Percentiles rank a stretch among this genome's conserved stretches.
phyloP scores from a whole-genome alignment of 2,329 filamentous ascomycete species.

The Sporothrix inflata region DNA sequence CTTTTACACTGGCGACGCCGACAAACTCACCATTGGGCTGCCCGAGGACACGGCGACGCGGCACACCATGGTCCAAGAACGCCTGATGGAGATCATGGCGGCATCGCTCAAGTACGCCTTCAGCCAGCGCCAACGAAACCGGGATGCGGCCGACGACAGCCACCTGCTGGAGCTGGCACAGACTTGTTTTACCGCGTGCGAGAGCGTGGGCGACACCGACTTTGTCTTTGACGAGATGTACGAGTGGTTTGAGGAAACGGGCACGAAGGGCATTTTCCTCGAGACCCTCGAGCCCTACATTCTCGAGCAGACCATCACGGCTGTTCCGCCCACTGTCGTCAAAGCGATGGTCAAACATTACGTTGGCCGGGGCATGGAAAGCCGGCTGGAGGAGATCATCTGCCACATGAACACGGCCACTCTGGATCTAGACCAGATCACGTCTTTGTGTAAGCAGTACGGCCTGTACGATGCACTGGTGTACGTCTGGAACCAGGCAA shows the following conservation, averaged over 20 bases:
- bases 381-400: slow-evolving; percentile 87
- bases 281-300: slow-evolving; percentile 89
- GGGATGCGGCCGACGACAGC: slow-evolving; percentile 51
- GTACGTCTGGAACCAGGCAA: slow-evolving; percentile 93
- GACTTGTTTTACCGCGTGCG: slow-evolving; percentile 81
- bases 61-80: slow-evolving; percentile 82
- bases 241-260: slow-evolving; percentile 82
- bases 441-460: slow-evolving; percentile 86
- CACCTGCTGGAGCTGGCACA: slow-evolving; percentile 78
- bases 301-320: slow-evolving; percentile 72
- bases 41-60: slow-evolving; percentile 79
- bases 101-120: slow-evolving; percentile 92
- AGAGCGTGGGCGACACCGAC: slow-evolving; percentile 74
- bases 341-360: slow-evolving; percentile 86
- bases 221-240: slow-evolving; percentile 93
- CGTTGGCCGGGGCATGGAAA: slow-evolving; percentile 73
- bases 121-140: slow-evolving; percentile 61
- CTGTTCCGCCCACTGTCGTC: slow-evolving; percentile 79
- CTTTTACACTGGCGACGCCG: slow-evolving; percentile 89
- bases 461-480: slow-evolving; percentile 92
- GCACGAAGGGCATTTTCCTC: slow-evolving; percentile 75
- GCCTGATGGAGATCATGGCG: slow-evolving; percentile 88
- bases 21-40: slow-evolving; percentile 90
- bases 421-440: slow-evolving; percentile 92
- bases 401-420: slow-evolving; percentile 89